Evolutionary conservation across 148 eudicot genomes (phyloP).

Genomic region (Chenopodium quinoa): DNA sequence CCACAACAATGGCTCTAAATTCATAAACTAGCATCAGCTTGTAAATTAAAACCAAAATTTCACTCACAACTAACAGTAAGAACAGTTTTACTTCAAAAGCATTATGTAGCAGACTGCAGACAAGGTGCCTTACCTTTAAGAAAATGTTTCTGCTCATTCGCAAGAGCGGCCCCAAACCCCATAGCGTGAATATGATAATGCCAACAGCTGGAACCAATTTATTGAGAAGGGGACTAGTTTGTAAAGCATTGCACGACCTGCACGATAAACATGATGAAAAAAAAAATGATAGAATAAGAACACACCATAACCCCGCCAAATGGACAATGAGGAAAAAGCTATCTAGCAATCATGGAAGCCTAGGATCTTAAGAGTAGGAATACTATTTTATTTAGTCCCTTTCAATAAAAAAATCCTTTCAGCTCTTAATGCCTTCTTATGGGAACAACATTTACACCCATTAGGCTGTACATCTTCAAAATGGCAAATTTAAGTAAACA

Average conservation of each 20-base stretch:
- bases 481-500: no score
- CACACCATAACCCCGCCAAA: background rate
- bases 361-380: background rate
- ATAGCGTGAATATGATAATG: slow-evolving; percentile 65
- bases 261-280: slow-evolving; percentile 9
- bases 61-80: background rate
- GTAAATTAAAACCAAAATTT: background rate
- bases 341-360: background rate
- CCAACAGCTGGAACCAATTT: slow-evolving; percentile 73
- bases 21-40: background rate
- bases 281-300: background rate
- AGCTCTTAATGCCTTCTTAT: background rate
- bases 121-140: slow-evolving; percentile 46
- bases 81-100: background rate
- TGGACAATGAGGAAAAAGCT: background rate
- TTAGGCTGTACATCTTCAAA: no score
- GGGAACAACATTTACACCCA: no score
- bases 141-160: slow-evolving; percentile 58
- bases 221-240: slow-evolving; percentile 51
- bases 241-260: slow-evolving; percentile 61
- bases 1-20: background rate
- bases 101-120: background rate
- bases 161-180: slow-evolving; percentile 79
- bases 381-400: no score
- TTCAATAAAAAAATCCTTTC: background rate